phyloP scores from a whole-genome alignment of 2,329 filamentous ascomycete genomes.

The Chrysoporthe deuterocubensis region DNA sequence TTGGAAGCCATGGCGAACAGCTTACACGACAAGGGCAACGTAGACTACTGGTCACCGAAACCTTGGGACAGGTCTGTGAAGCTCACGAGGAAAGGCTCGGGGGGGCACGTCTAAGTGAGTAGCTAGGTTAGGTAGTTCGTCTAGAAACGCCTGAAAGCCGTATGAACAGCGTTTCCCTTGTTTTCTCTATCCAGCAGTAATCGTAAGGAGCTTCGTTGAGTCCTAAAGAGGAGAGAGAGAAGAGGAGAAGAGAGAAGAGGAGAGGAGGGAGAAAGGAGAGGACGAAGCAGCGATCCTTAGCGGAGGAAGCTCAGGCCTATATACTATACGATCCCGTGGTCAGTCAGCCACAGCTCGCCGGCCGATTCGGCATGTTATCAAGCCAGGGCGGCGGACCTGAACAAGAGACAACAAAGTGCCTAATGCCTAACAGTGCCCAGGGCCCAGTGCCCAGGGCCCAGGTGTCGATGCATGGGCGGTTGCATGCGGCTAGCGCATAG shows the following conservation, averaged over 20 bases:
- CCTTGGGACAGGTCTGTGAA: not conserved
- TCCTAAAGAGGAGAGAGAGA: conserved; percentile 1
- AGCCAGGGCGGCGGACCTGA: conserved; percentile 3
- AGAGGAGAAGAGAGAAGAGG: not conserved
- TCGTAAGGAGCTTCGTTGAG: not conserved
- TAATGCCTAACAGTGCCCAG: not conserved
- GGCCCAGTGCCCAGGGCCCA: not conserved
- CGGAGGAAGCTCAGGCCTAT: conserved; percentile 15
- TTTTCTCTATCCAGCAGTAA: conserved; percentile 5
- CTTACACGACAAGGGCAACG: conserved; percentile 5
- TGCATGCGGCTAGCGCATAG: conserved; percentile 19
- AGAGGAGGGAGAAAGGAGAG: not conserved
- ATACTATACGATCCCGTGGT: conserved; percentile 13
- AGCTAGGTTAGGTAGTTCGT: conserved; percentile 1
- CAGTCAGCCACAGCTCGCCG: conserved; percentile 26
- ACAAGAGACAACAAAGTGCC: conserved; percentile 10
- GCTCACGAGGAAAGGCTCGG: conserved; percentile 2
- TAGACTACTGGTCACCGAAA: conserved; percentile 3
- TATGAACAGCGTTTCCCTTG: not conserved
- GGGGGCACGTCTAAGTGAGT: not conserved
- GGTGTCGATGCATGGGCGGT: not conserved
- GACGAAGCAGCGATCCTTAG: not conserved
- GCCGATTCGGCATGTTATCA: conserved; percentile 25
- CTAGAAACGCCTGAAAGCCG: not conserved
- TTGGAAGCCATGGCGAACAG: conserved; percentile 25